Percentiles rank a stretch among this genome's conserved stretches.
phyloP scores from a whole-genome alignment of 1,284 basidiomycete species.

The Rugosomyces carneus region DNA sequence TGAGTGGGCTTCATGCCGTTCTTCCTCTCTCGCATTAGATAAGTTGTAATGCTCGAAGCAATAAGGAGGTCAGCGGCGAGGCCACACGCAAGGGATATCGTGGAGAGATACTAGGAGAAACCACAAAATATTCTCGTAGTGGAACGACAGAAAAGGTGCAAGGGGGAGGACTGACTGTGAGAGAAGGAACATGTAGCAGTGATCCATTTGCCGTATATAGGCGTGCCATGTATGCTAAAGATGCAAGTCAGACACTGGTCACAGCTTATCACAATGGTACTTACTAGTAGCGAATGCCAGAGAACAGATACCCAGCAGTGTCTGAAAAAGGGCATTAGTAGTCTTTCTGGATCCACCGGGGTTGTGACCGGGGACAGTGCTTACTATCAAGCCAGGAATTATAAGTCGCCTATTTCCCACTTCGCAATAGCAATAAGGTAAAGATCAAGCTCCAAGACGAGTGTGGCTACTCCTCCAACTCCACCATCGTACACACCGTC shows the following conservation, averaged over 20 bases:
- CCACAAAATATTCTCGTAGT: too few species aligned
- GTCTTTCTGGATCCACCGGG: too few species aligned
- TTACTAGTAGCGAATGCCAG: background rate
- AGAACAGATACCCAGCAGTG: background rate
- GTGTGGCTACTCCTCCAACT: constrained; percentile 42
- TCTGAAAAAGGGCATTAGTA: background rate
- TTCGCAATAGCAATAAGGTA: background rate
- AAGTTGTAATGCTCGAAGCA: background rate
- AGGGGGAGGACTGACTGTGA: background rate
- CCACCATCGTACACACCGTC: constrained; percentile 62
- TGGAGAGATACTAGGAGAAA: background rate
- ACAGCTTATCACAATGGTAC: background rate
- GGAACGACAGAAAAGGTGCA: too few species aligned
- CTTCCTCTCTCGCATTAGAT: background rate
- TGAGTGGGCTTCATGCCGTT: background rate
- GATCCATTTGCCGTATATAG: background rate
- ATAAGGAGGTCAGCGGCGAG: background rate
- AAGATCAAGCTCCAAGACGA: background rate
- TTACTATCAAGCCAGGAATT: background rate
- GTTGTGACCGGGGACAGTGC: too few species aligned
- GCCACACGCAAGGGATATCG: background rate
- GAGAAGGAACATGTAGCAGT: background rate
- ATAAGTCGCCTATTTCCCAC: background rate
- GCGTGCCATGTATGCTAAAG: background rate
- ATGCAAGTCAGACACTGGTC: background rate